phyloP scores from a whole-genome alignment of 371 early-diverging fungal species.

The Furculomyces boomerangus region DNA sequence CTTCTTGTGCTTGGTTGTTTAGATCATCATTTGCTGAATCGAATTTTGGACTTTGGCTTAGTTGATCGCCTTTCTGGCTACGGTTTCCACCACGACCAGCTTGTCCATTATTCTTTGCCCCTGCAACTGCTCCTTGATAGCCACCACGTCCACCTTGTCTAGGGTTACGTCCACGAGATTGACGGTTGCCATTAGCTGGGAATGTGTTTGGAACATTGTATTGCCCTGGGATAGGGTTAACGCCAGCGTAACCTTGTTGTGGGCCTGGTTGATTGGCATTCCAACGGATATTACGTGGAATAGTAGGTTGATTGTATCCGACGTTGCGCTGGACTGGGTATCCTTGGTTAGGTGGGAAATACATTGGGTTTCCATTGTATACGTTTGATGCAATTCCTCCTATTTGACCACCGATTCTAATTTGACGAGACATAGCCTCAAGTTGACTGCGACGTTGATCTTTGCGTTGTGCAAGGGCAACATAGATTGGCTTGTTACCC shows the following conservation, averaged over 20 bases:
- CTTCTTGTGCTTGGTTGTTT: background rate
- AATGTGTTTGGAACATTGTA: slow-evolving; percentile 11
- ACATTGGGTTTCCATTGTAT: slow-evolving; percentile 17
- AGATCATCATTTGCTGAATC: background rate
- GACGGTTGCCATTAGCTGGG: background rate
- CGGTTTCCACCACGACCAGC: slow-evolving; percentile 2
- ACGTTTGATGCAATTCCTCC: slow-evolving; percentile 19
- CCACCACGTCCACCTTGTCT: slow-evolving; percentile 1
- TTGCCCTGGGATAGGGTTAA: slow-evolving; percentile 13
- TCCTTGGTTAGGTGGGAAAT: slow-evolving; percentile 18
- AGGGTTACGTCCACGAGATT: background rate
- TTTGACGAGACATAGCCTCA: slow-evolving; percentile 81
- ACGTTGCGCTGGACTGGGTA: slow-evolving; percentile 14
- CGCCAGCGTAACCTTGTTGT: slow-evolving; percentile 32
- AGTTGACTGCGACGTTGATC: slow-evolving; percentile 86
- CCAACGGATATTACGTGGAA: slow-evolving; percentile 25
- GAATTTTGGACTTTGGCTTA: slow-evolving; percentile 9
- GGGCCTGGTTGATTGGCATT: slow-evolving; percentile 23
- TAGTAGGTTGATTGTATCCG: slow-evolving; percentile 5
- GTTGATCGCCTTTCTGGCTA: background rate
- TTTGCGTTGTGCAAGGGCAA: slow-evolving; percentile 93
- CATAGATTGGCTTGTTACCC: slow-evolving; percentile 90
- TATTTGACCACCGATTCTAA: slow-evolving; percentile 21
- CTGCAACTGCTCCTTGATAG: slow-evolving; percentile 18
- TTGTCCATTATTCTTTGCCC: slow-evolving; percentile 15